Evolutionary conservation across 306 rosid genomes (phyloP), one percentile per base, ranked within the genome.

Genomic region (Luffa aegyptiaca): DNA sequence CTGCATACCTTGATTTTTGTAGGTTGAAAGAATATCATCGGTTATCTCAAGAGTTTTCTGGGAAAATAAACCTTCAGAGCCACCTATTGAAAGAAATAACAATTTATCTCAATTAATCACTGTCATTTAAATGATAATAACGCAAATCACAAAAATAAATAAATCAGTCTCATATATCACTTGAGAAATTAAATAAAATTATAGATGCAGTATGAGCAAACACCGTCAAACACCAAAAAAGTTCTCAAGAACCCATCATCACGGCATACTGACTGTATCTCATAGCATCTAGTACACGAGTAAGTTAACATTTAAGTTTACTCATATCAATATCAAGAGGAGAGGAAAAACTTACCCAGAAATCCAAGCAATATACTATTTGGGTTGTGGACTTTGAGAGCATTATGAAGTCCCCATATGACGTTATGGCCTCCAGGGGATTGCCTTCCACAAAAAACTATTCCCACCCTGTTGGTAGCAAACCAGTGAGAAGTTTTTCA

Each of bases 381-480:
- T n/a, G 90, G 86, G 84, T 95, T 95, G 92, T 91, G 97, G 80
- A 84, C 79, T 86, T 93, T 91, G 71, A 95, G 94, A 76, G 99
- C 98, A 20, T 71, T 58, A 64, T 82, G 86, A 82, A 93, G 97
- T 62, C 99, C 99, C 99, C 99, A 95, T 12, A 93, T 86, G 73
- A 93, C 97, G 81, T 95, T 95, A 88, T 95, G 99, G 56, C 99
- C 99, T 69, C 99, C 99, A 52, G 99, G 99, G 79, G 99, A 95
- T 83, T 95, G 99, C 82, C 99, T 90, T 45, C 99, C 99, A 82
- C 96, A 90, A 75, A 95, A 95, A 83, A 95, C 96, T 82, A 95
- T 4, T 56, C 99, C 99, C 26, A 95, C 99, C 90, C 97, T 95
- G 82, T 69, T 66, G 61, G 78, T 3, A 72, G 58, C 13, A 48